These are phyloP conservation scores for Solanum microdontum DNA, from an alignment of 257 asterid genomes.

Conservation along the genomic window DNA sequence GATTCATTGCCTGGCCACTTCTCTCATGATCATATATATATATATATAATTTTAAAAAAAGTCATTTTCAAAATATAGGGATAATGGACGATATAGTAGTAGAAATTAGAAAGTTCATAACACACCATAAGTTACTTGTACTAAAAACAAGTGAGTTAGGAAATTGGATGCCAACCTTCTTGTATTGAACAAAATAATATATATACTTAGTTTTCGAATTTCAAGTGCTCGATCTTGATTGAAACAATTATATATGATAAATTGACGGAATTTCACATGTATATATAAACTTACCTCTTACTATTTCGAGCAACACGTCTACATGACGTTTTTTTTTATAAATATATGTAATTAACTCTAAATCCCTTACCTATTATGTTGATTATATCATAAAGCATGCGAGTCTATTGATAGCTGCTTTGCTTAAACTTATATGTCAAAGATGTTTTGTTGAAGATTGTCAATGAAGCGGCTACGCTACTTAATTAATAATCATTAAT, in stretches of 20 bases:
- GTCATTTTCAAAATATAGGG: no score
- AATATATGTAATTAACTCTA: background rate
- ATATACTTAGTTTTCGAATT: background rate
- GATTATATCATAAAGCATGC: background rate
- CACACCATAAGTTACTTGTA: background rate
- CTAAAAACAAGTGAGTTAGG: background rate
- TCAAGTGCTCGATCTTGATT: background rate
- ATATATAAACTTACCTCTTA: background rate
- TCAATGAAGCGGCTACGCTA: background rate
- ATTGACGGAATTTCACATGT: background rate
- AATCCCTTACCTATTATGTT: background rate
- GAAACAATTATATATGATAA: background rate
- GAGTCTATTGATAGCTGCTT: background rate
- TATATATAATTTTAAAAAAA: no score
- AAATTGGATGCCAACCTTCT: background rate
- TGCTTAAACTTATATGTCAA: background rate
- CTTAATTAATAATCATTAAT: background rate
- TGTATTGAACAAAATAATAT: background rate
- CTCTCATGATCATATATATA: background rate
- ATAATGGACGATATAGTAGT: no score
- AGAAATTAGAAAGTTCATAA: background rate
- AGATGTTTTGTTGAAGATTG: background rate
- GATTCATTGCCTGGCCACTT: background rate
- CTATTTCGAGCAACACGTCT: background rate
- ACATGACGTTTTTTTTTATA: no score